Percentiles rank a stretch among this genome's conserved stretches.
Evolutionary conservation across 805 yeast species (phyloP).

Genomic region (Saturnispora quitensis): DNA sequence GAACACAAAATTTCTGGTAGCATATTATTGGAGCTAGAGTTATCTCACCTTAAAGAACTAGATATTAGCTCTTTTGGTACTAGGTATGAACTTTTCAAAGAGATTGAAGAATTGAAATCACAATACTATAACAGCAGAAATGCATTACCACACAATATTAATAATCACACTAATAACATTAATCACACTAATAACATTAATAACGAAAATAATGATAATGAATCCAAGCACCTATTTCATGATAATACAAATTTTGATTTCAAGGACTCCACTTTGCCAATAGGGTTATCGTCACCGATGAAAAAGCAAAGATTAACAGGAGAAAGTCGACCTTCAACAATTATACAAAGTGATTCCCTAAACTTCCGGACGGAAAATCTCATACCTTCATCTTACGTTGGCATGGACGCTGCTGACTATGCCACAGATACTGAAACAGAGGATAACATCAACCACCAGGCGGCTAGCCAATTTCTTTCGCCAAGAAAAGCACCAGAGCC

Average conservation of each 20-base stretch:
- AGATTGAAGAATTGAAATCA: constrained; percentile 59
- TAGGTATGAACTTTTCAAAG: constrained; percentile 83
- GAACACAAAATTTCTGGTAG: constrained; percentile 85
- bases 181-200: neutral
- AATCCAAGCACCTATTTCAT: neutral
- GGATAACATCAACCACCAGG: neutral
- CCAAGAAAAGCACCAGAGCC: constrained; percentile 73
- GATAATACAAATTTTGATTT: neutral
- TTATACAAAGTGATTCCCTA: neutral
- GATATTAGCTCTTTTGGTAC: constrained; percentile 93
- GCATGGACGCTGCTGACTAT: neutral
- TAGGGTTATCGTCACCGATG: neutral
- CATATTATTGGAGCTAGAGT: constrained; percentile 76
- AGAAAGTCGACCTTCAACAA: neutral
- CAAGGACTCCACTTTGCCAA: neutral
- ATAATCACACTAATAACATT: neutral
- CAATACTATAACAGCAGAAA: constrained; percentile 13
- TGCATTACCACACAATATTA: neutral
- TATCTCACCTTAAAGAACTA: constrained; percentile 79
- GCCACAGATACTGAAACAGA: neutral
- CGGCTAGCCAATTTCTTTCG: constrained; percentile 35
- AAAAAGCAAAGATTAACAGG: neutral
- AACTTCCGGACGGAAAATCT: neutral
- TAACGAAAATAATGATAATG: neutral
- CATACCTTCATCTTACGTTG: neutral